Conservation (phyloP, 2,329 filamentous ascomycete species). For the Trichophyton rubrum region DNA sequence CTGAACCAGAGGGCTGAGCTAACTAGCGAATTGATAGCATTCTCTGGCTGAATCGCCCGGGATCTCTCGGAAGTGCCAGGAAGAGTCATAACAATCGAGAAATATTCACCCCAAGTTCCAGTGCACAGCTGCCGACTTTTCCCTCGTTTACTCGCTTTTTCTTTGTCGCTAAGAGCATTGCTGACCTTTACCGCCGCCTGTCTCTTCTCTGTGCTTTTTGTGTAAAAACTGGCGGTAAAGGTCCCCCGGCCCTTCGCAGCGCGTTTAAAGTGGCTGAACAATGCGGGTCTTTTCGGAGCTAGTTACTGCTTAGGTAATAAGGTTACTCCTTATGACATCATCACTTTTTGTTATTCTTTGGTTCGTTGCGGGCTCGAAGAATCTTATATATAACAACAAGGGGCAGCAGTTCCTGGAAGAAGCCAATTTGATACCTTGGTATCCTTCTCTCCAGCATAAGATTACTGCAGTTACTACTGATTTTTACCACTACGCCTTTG, state of each 20-base stretch:
- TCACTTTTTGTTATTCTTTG: background rate
- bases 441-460: background rate
- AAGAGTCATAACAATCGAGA: background rate
- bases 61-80: background rate
- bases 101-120: background rate
- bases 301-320: background rate
- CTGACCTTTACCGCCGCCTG: background rate
- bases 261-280: background rate
- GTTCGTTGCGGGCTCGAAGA: background rate
- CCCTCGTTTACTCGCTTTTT: background rate
- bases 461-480: background rate
- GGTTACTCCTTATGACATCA: background rate
- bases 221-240: background rate
- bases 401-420: background rate
- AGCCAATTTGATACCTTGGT: background rate
- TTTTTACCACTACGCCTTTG: background rate
- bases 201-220: background rate
- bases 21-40: background rate
- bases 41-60: background rate
- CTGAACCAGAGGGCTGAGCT: background rate
- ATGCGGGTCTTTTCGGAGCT: background rate
- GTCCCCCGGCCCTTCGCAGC: background rate
- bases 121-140: background rate
- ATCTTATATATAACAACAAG: background rate
- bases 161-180: background rate